phyloP scores from a whole-genome alignment of 306 rosid species.

The Carpinus fangiana region DNA sequence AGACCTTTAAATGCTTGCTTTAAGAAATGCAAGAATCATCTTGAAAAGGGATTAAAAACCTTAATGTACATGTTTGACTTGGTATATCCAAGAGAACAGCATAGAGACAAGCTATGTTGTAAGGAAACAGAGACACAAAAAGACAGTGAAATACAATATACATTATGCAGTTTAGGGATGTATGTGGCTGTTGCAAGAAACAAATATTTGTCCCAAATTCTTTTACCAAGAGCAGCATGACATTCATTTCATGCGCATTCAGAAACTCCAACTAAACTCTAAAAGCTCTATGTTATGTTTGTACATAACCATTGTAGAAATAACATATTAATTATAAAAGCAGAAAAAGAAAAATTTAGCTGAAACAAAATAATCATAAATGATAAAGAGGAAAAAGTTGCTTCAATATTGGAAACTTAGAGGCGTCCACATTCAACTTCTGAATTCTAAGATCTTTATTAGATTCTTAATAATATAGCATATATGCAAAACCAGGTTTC shows the following conservation, averaged over 20 bases:
- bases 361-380: background rate
- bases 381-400: background rate
- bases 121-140: background rate
- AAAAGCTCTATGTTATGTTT: background rate
- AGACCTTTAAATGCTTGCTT: background rate
- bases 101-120: background rate
- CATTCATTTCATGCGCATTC: background rate
- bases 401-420: background rate
- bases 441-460: background rate
- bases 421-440: background rate
- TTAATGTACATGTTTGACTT: background rate
- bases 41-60: background rate
- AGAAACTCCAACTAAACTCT: conserved; percentile 11
- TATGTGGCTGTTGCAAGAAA: background rate
- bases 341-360: background rate
- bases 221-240: background rate
- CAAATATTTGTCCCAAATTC: background rate
- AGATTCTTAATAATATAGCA: background rate
- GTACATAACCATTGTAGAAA: background rate
- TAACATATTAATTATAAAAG: background rate
- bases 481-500: background rate
- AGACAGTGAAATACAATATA: background rate
- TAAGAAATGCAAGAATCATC: background rate
- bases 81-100: background rate
- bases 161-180: background rate